Evolutionary conservation across 768 basidiomycete genomes (phyloP).

Genomic region (Boletales sp.): DNA sequence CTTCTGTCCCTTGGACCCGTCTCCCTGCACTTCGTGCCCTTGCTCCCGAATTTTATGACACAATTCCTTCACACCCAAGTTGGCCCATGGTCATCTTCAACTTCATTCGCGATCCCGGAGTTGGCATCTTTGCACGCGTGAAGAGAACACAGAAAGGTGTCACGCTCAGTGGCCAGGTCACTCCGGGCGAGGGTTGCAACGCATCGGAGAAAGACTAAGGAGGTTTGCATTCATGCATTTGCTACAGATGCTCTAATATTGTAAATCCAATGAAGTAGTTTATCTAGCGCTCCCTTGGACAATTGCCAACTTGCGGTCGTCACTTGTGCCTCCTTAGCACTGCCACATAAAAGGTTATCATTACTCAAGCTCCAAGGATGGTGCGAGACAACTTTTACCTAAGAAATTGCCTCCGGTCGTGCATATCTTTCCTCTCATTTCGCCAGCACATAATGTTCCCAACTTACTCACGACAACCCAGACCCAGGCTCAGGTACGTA

Average conservation of each 20-base stretch:
- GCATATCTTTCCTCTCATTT: too few relatives aligned
- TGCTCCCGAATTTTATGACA: conserved; percentile 91
- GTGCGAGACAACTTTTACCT: too few relatives aligned
- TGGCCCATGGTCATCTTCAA: conserved; percentile 96
- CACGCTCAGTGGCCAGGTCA: conserved; percentile 16
- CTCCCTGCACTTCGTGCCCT: conserved; percentile 77
- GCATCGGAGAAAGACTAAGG: conserved; percentile 17
- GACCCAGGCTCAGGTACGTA: too few relatives aligned
- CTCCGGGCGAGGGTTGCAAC: conserved; percentile 7
- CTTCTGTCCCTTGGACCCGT: conserved; percentile 92
- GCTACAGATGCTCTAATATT: conserved; percentile 9
- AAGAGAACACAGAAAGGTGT: conserved; percentile 58
- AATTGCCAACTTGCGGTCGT: too few relatives aligned
- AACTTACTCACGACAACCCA: too few relatives aligned
- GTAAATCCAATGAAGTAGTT: not conserved
- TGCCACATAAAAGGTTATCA: too few relatives aligned
- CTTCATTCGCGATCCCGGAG: conserved; percentile 88
- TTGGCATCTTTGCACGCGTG: conserved; percentile 85
- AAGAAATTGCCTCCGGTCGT: too few relatives aligned
- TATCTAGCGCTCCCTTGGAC: too few relatives aligned
- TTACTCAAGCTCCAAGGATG: too few relatives aligned
- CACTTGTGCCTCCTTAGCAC: too few relatives aligned
- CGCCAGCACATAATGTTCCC: too few relatives aligned
- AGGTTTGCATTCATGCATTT: conserved; percentile 1
- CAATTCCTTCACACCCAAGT: conserved; percentile 78